These are phyloP conservation scores for Globisporangium heterothallicum DNA, from an alignment of 352 stramenopile genomes.

Conservation along the genomic window DNA sequence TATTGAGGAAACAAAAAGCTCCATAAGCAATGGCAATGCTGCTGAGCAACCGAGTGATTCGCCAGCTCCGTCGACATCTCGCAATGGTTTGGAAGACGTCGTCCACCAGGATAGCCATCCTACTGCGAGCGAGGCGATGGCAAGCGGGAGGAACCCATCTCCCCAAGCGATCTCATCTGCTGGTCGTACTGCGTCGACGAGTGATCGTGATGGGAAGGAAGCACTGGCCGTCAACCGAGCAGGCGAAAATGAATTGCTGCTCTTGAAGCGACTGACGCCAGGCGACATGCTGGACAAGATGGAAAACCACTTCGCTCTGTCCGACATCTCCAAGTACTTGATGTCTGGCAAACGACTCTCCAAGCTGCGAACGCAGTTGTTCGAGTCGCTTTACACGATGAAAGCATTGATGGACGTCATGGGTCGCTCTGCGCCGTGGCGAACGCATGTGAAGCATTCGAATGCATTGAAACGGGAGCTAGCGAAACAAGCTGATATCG, in stretches of 20 bases:
- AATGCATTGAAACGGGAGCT: slow-evolving; percentile 61
- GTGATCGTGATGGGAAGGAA: background rate
- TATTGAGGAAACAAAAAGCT: slow-evolving; percentile 1
- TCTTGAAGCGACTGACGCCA: slow-evolving; percentile 39
- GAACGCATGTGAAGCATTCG: slow-evolving; percentile 52
- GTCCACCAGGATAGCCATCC: no score
- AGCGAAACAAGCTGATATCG: slow-evolving; percentile 40
- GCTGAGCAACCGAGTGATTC: background rate
- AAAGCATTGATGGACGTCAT: slow-evolving; percentile 53
- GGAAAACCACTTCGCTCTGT: slow-evolving; percentile 23
- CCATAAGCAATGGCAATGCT: background rate
- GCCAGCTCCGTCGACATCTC: no score
- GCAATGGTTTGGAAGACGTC: no score
- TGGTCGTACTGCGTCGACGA: background rate
- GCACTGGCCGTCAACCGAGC: background rate
- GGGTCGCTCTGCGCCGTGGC: slow-evolving; percentile 51
- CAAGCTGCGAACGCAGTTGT: slow-evolving; percentile 27
- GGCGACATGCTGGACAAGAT: slow-evolving; percentile 36
- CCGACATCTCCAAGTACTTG: slow-evolving; percentile 25
- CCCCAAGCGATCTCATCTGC: background rate
- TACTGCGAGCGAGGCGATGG: no score
- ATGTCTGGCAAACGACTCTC: slow-evolving; percentile 25
- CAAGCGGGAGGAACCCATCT: no score
- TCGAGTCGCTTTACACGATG: slow-evolving; percentile 42
- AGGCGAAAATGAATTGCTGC: slow-evolving; percentile 18